Evolutionary conservation across 805 yeast species (phyloP).

Genomic region (Sugiyamaella americana): DNA sequence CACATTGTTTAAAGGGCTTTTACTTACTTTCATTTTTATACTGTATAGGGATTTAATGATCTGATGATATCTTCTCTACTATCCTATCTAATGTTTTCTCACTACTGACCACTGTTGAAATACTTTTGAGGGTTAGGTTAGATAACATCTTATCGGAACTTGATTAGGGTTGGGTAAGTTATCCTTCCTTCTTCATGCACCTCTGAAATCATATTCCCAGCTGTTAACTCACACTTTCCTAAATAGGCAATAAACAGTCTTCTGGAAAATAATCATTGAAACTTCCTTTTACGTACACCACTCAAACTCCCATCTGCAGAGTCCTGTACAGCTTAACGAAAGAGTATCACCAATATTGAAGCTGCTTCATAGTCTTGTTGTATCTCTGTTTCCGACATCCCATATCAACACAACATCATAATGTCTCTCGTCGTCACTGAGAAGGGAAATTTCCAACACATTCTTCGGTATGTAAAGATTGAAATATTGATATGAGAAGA

Average conservation of each 20-base stretch:
- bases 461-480: constrained; percentile 89
- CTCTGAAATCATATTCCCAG: too few species aligned
- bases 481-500: neutral
- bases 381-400: neutral
- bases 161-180: too few species aligned
- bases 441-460: constrained; percentile 99
- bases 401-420: constrained; percentile 30
- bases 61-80: too few species aligned
- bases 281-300: constrained; percentile 6
- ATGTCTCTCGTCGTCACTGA: constrained; percentile 99
- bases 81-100: too few species aligned
- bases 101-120: too few species aligned
- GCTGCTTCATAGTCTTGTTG: neutral
- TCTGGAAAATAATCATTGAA: too few species aligned
- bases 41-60: too few species aligned
- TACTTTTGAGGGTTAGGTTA: too few species aligned
- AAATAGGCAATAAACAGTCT: neutral
- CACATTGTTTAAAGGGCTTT: too few species aligned
- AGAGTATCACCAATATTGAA: neutral
- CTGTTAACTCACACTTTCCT: neutral
- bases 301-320: neutral
- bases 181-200: too few species aligned
- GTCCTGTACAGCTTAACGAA: constrained; percentile 3
- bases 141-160: too few species aligned
- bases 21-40: too few species aligned